A percentile compares a stretch with the other conserved stretches of the same genome.
These are phyloP conservation scores for Lasiodiplodia hormozganensis DNA, from an alignment of 2,329 filamentous ascomycete species.

Conservation along the genomic window DNA sequence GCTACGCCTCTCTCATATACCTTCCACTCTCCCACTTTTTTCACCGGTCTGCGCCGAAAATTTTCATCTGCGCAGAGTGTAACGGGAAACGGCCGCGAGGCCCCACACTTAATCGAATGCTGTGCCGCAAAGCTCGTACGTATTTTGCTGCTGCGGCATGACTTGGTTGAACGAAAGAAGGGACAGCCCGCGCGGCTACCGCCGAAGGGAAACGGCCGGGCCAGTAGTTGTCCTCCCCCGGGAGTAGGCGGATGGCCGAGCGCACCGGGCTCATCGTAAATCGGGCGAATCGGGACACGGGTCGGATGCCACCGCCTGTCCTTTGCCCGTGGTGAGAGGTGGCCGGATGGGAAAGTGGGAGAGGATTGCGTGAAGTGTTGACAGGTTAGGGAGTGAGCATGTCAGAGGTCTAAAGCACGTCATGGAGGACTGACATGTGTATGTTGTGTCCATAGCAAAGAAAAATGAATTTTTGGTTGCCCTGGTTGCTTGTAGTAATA, in stretches of 20 bases:
- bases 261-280: neutral
- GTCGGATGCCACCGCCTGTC: neutral
- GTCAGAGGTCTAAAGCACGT: neutral
- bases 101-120: neutral
- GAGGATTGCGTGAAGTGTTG: too few relatives aligned
- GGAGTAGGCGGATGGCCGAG: neutral
- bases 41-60: too few relatives aligned
- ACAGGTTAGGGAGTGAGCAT: too few relatives aligned
- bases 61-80: too few relatives aligned
- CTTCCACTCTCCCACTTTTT: too few relatives aligned
- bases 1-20: too few relatives aligned
- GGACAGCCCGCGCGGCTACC: neutral
- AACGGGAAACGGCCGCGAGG: neutral
- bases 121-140: neutral
- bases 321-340: neutral
- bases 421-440: too few relatives aligned
- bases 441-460: neutral
- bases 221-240: neutral
- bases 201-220: neutral
- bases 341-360: too few relatives aligned
- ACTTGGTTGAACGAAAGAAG: neutral
- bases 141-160: neutral
- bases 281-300: neutral
- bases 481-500: neutral
- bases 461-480: neutral